Conservation (phyloP, 495 filamentous ascomycete genomes). For the Alectoria sarmentosa region DNA sequence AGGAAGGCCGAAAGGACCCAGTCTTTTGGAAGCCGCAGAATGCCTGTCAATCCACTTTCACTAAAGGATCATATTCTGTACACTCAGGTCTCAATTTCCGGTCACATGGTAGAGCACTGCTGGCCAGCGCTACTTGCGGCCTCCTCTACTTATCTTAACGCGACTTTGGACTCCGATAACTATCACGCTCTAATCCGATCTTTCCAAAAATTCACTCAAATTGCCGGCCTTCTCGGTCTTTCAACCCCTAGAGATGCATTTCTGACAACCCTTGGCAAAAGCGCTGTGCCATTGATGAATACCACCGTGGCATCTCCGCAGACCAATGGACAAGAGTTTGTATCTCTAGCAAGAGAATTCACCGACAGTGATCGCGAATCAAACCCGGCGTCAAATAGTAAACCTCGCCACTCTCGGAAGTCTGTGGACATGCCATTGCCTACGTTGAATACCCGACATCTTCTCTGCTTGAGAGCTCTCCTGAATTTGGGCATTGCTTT, state of each 20-base stretch:
- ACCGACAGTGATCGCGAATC: slow-evolving; percentile 28
- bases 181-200: slow-evolving; percentile 89
- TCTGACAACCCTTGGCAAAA: slow-evolving; percentile 85
- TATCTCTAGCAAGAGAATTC: not conserved
- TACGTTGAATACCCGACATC: slow-evolving; percentile 76
- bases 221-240: slow-evolving; percentile 79
- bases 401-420: slow-evolving; percentile 33
- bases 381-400: slow-evolving; percentile 38
- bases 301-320: slow-evolving; percentile 1
- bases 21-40: slow-evolving; percentile 22
- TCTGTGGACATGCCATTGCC: slow-evolving; percentile 25
- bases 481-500: slow-evolving; percentile 92
- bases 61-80: slow-evolving; percentile 65
- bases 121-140: slow-evolving; percentile 94
- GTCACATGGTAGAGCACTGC: slow-evolving; percentile 77
- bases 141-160: slow-evolving; percentile 90
- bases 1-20: slow-evolving; percentile 37
- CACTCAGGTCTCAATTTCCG: slow-evolving; percentile 63
- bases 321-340: slow-evolving; percentile 45
- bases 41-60: slow-evolving; percentile 74
- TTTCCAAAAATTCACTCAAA: slow-evolving; percentile 93
- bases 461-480: slow-evolving; percentile 81
- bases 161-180: slow-evolving; percentile 86
- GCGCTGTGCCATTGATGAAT: slow-evolving; percentile 66
- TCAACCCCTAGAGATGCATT: slow-evolving; percentile 88